Evolutionary conservation across 2,329 filamentous ascomycete genomes (phyloP).

Genomic region (Xylaria sp.): DNA sequence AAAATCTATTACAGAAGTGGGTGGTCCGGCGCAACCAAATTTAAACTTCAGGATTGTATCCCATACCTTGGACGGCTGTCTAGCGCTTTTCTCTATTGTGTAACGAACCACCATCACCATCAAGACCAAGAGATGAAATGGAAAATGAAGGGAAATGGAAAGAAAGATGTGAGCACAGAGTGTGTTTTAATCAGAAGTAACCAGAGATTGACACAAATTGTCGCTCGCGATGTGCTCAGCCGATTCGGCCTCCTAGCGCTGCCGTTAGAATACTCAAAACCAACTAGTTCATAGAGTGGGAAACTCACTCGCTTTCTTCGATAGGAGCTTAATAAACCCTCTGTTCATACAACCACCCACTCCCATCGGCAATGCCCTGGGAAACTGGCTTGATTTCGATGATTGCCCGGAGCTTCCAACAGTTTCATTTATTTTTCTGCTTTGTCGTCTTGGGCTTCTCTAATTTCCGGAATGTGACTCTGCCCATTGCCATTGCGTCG

Average conservation of each 20-base stretch:
- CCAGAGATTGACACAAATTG: not conserved
- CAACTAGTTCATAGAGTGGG: not conserved
- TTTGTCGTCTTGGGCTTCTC: slow-evolving; percentile 14
- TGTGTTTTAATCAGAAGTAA: not conserved
- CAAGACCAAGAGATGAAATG: not conserved
- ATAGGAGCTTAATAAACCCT: not conserved
- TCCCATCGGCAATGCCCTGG: not conserved
- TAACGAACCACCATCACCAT: not conserved
- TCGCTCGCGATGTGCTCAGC: not conserved
- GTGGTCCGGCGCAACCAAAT: not conserved
- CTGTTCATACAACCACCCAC: not conserved
- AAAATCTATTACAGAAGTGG: not conserved
- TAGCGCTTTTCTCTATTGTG: not conserved
- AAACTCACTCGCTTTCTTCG: slow-evolving; percentile 1
- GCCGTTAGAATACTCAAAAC: not conserved
- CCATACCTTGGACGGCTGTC: not conserved
- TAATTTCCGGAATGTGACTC: slow-evolving; percentile 13
- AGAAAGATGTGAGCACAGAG: too few relatives aligned
- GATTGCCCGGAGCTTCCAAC: not conserved
- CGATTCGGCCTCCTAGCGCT: not conserved
- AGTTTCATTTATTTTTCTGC: slow-evolving; percentile 15
- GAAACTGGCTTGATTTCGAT: not conserved
- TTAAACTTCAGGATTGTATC: not conserved
- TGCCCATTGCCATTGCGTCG: not conserved
- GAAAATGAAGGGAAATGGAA: not conserved